A percentile compares a stretch with the other conserved stretches of the same genome.
Evolutionary conservation across 805 yeast genomes (phyloP).

Genomic region (Brettanomyces anomalus): DNA sequence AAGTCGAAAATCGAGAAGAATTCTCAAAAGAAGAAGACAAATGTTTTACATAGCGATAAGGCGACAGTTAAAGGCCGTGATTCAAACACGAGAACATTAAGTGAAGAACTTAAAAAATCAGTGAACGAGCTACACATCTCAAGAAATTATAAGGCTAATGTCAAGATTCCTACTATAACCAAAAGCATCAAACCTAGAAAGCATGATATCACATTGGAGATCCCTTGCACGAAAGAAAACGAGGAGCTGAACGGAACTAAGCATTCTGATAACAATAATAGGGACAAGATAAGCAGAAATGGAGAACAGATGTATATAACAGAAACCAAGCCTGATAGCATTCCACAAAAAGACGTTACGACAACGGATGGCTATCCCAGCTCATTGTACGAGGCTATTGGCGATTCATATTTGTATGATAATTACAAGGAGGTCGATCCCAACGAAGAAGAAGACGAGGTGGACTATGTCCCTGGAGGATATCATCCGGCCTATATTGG

Average conservation of each 20-base stretch:
- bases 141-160: not conserved
- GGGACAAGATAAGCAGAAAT: not conserved
- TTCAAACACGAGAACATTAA: not conserved
- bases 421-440: constrained; percentile 28
- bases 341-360: not conserved
- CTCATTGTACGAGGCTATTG: constrained; percentile 10
- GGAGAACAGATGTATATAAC: not conserved
- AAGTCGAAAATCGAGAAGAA: not conserved
- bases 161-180: not conserved
- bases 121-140: constrained; percentile 1
- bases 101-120: constrained; percentile 1
- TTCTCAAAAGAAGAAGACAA: too few relatives aligned
- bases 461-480: constrained; percentile 88
- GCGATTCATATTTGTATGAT: constrained; percentile 28
- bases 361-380: not conserved
- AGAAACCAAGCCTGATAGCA: not conserved
- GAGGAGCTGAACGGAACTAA: not conserved
- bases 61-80: not conserved
- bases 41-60: not conserved
- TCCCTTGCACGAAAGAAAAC: not conserved
- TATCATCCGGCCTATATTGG: constrained; percentile 93
- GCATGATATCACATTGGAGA: not conserved
- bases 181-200: not conserved
- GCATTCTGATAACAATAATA: not conserved
- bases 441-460: constrained; percentile 71